Evolutionary conservation across 169 alveolate species (phyloP), one percentile per base, ranked within the genome.

Genomic region (Cryptosporidium sp.): DNA sequence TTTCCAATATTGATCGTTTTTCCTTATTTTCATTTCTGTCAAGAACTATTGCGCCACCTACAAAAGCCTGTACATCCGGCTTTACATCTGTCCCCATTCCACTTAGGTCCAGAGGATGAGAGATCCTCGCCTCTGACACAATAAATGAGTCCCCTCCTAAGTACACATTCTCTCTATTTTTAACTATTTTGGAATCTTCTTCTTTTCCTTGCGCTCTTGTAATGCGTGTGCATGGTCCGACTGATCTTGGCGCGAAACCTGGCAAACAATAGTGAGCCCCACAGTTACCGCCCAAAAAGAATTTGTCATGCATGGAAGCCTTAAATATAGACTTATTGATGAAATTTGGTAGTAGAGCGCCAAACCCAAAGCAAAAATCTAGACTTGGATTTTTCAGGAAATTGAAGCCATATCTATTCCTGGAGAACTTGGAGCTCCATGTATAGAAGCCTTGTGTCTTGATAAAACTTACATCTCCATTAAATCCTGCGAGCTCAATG

Each of bases 281-380:
- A 80, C 23, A 42, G 10, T 80, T 80, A 3, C 89, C 89, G 70
- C 89, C 89, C 8, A 80, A 9, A 65, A 80, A 80, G 51, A 80
- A 80, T 60, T 70, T 69, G 39, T 80, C 89, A 60, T 80, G 75
- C 56, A 80, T 12, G 16, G 89, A 37, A 33, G 80, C 39, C 26
- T 44, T 65, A 23, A 39, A 53, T 16, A 16, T 21, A 16, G 31
- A 26, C 8, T 37, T 65, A 3, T 35, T 31, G 1, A 67, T 44
- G 4, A 62, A 45, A 18, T 80, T 80, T 16, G 89, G 89, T 18
- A 80, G 9, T 39, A 80, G 23, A 16, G 42, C 39, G n/a, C 89
- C 89, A 26, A 80, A 67, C 44, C 80, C 89, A 16, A 80, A 21
- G 39, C 18, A 45, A 18, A 80, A 62, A 42, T 60, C 75, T 10